Base-by-base conservation (phyloP, 805 yeast genomes). In the Hanseniaspora hatyaiensis region DNA sequence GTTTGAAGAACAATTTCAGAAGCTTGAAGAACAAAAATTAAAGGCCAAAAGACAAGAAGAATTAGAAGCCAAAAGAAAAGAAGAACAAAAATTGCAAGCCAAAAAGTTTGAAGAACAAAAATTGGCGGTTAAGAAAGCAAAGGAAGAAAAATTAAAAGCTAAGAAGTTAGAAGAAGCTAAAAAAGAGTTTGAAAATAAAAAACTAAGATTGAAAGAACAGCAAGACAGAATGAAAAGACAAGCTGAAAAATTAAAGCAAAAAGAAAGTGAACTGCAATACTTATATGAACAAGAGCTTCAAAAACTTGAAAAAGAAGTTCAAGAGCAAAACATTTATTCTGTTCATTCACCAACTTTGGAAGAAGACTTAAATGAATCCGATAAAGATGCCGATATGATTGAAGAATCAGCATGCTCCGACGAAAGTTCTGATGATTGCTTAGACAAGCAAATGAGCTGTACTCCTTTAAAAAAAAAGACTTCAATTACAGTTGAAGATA, bases 401-500 rank as follows among this genome's bases (percentile, higher is more conserved):
- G 41, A 47, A 29, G 50, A 47, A 29, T 40, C 46, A 1, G 16
- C 24, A 19, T 40, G 45, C 8, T 40, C 47, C 2, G 39, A 43
- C 24, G 42, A 34, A 15, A 22, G 34, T 8, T 26, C 29, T 8
- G 11, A 6, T 13, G n/a, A 40, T 28, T 22, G 15, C 20, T 20
- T 16, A 23, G 22, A 24, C 26, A 24, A 18, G 28, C 29, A 31
- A 26, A 34, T 26, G 8, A 32, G n/a, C n/a, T n/a, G n/a, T 2
- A 26, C 16, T 8, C 40, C 40, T 22, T 23, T 42, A 30, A 30
- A 37, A n/a, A 49, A 43, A 34, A 32, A 31, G 19, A 42, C 40
- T 15, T 49, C 61, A 6, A 57, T 58, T 9, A 49, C 55, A 1
- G 50, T 63, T 12, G 66, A 61, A 46, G 65, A 62, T 15, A 59